Evolutionary conservation across 164 flowering plant genomes (phyloP), one percentile per base, ranked within the genome.

Genomic region (grape (Vitis vinifera)): DNA sequence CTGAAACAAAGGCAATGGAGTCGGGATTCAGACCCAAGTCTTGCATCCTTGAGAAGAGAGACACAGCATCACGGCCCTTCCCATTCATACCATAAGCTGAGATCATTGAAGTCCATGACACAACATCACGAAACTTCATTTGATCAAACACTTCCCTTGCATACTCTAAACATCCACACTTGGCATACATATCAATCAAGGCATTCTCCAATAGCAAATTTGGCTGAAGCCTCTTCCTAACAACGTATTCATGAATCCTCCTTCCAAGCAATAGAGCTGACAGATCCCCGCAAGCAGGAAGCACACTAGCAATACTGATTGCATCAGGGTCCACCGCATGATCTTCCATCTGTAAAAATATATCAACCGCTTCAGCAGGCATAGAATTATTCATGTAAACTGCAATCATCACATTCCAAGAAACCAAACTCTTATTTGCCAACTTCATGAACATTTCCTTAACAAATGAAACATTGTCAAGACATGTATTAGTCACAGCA

Each of bases 161-260:
- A 3, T 68, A 79, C 17, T 9, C 13, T 70, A 82, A 51, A 59
- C 76, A 66, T 52, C 85, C 85, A 70, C 83, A 79, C 62, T 77
- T 82, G 9, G 85, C 80, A 64, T 79, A 82, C 85, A 82, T 82
- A 68, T 82, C 79, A 66, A 82, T 53, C 73, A 82, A 63, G 16
- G 83, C 78, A 71, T 79, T 82, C 70, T 79, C 85, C 60, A 82
- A 59, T 11, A 70, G 50, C 68, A 77, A 71, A 67, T 79, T 77
- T 31, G 83, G 83, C 51, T 56, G 15, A 53, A 79, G 69, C 30
- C 65, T 77, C 73, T 77, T 79, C 69, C 73, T 74, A 50, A 74
- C 73, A 27, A 72, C 76, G 48, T 59, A 74, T 47, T 68, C 73
- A 65, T 76, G 84, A 52, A 81, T 74, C 47, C 59, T 31, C 73